A percentile compares a stretch with the other conserved stretches of the same genome.
phyloP scores from a whole-genome alignment of 2,329 filamentous ascomycete genomes.

The Plenodomus biglobosus region DNA sequence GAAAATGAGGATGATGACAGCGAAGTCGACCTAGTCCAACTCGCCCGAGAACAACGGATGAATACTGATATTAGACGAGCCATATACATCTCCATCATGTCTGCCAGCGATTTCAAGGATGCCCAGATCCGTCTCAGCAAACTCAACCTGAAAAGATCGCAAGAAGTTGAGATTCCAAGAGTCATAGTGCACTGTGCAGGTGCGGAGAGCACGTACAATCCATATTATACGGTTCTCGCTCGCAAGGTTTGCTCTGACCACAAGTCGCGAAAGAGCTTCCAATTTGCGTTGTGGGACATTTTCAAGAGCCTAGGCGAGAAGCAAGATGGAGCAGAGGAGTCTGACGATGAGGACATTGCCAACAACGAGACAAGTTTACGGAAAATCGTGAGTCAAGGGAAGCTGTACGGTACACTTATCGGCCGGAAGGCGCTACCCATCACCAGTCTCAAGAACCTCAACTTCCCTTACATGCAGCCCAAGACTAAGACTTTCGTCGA shows the following conservation, averaged over 20 bases:
- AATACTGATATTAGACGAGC: slow-evolving; percentile 82
- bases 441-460: slow-evolving; percentile 67
- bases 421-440: slow-evolving; percentile 61
- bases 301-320: slow-evolving; percentile 84
- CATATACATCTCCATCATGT: slow-evolving; percentile 93
- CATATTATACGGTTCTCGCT: slow-evolving; percentile 88
- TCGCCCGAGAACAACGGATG: slow-evolving; percentile 82
- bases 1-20: slow-evolving; percentile 29
- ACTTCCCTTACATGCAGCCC: slow-evolving; percentile 73
- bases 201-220: slow-evolving; percentile 82
- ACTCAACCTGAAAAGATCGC: slow-evolving; percentile 79
- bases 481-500: slow-evolving; percentile 80
- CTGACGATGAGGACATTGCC: slow-evolving; percentile 57
- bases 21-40: slow-evolving; percentile 65
- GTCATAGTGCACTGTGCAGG: slow-evolving; percentile 87
- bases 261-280: slow-evolving; percentile 79
- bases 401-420: slow-evolving; percentile 65
- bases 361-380: slow-evolving; percentile 54
- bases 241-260: slow-evolving; percentile 74
- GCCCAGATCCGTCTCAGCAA: slow-evolving; percentile 78
- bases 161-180: slow-evolving; percentile 82
- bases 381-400: slow-evolving; percentile 67
- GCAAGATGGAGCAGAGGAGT: slow-evolving; percentile 63
- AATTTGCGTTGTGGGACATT: slow-evolving; percentile 82
- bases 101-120: slow-evolving; percentile 79